phyloP scores from a whole-genome alignment of 2,329 filamentous ascomycete genomes.

The Penicillium fuscoglaucum region DNA sequence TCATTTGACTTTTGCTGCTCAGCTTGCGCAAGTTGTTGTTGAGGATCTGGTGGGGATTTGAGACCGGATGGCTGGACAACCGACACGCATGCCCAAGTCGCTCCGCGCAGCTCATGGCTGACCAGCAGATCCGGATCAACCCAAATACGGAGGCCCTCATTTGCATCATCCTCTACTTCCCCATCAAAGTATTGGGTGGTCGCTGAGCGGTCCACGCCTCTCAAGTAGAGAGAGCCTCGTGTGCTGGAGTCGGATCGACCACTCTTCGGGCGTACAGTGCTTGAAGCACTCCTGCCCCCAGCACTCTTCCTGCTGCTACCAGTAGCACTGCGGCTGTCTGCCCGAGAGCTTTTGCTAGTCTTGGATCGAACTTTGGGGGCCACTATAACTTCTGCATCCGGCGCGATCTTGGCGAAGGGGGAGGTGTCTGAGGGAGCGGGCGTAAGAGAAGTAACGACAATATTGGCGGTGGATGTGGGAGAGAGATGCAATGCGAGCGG shows the following conservation, averaged over 20 bases:
- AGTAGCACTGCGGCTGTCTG: conserved; percentile 76
- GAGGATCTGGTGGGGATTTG: conserved; percentile 67
- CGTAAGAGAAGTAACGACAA: conserved; percentile 79
- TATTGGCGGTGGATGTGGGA: conserved; percentile 91
- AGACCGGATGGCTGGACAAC: conserved; percentile 80
- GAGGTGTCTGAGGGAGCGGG: conserved; percentile 67
- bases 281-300: conserved; percentile 68
- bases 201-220: conserved; percentile 70
- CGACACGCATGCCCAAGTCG: conserved; percentile 78
- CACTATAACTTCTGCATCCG: conserved; percentile 95
- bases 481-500: conserved; percentile 90
- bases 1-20: conserved; percentile 58
- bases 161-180: conserved; percentile 55
- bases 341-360: conserved; percentile 59
- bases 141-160: conserved; percentile 72
- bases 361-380: conserved; percentile 86
- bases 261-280: conserved; percentile 64
- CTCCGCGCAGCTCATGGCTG: conserved; percentile 70
- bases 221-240: conserved; percentile 64
- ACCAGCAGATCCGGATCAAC: conserved; percentile 75
- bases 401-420: conserved; percentile 86
- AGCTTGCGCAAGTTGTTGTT: conserved; percentile 66
- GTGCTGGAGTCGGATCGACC: conserved; percentile 62
- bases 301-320: conserved; percentile 76
- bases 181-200: conserved; percentile 77